phyloP scores from a whole-genome alignment of 2,329 filamentous ascomycete species.

The Davidsoniella virescens region DNA sequence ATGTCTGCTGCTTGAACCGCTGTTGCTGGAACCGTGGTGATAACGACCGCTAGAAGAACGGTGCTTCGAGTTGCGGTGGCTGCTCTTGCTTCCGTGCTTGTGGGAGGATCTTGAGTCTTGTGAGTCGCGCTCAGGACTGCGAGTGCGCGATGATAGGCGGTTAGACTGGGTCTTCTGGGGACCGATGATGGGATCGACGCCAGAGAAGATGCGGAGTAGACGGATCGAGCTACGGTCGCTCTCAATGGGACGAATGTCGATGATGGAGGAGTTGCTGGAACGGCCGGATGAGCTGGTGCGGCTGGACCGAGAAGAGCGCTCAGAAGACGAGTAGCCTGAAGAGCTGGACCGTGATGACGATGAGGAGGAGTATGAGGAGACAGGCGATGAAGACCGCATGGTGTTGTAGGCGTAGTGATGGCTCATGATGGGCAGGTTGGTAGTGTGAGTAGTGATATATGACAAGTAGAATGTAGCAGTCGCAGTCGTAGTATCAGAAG shows the following conservation, averaged over 20 bases:
- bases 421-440: slow-evolving; percentile 1
- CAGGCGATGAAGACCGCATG: background rate
- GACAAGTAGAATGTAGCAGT: background rate
- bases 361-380: slow-evolving; percentile 3
- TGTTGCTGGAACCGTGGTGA: background rate
- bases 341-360: slow-evolving; percentile 2
- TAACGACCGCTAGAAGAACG: background rate
- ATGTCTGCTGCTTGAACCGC: background rate
- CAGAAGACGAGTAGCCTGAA: slow-evolving; percentile 1
- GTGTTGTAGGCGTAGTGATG: background rate
- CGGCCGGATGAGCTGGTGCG: background rate
- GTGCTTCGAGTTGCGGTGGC: background rate
- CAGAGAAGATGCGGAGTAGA: slow-evolving; percentile 12
- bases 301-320: background rate
- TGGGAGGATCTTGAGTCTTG: background rate
- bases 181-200: slow-evolving; percentile 12
- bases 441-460: background rate
- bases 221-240: slow-evolving; percentile 6
- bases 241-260: slow-evolving; percentile 3
- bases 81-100: background rate
- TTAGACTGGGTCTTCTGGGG: background rate
- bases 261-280: slow-evolving; percentile 1
- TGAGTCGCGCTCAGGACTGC: background rate
- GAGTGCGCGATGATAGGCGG: background rate
- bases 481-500: background rate